Base-by-base conservation (phyloP, 345 rosid species). In the Anastatica hierochuntica region DNA sequence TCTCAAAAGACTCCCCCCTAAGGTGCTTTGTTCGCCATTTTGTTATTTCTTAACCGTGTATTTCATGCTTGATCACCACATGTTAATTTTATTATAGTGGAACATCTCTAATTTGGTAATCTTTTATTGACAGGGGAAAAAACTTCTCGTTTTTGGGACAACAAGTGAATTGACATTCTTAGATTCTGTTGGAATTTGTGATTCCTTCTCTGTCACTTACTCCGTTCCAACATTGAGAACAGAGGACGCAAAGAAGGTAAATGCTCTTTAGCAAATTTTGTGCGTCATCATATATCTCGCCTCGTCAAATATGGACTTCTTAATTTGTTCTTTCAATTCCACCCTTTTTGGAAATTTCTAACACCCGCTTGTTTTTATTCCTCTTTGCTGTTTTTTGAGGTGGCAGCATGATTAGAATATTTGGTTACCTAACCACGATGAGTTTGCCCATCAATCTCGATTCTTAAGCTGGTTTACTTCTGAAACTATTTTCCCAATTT, bases 1-100 rank as follows among this genome's bases (percentile, higher is more conserved):
- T 60, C 85, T 92, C 68, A 92, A 85, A 71, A 79, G 97, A 52
- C 84, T 76, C 59, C 99, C 99, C 50, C 95, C 99, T 14, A 85
- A 92, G 95, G 99, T 88, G 55, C 60, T 14, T 36, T 10, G 21
- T 49, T 17, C 3, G 3, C 49, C 65, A 47, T 14, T 58, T 33
- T 2, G 51, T 36, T 59, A 45, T 18, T 10, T 41, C 10, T 24
- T 44, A 15, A 27, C 14, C 31, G 20, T 13, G 6, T 45, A 23
- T 4, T 10, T 53, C 19, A 27, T 43, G 17, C 10, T 40, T 49
- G 42, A 46, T 62, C 17, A n/a, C n/a, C n/a, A n/a, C n/a, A n/a
- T n/a, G 7, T 42, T 8, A 27, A 34, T 12, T 14, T 7, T 38
- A 27, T 44, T 47, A 38, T 26, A 2, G 42, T 21, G 1, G 55